phyloP scores from a whole-genome alignment of 495 filamentous ascomycete species.

The Penicillium simplicissimum region DNA sequence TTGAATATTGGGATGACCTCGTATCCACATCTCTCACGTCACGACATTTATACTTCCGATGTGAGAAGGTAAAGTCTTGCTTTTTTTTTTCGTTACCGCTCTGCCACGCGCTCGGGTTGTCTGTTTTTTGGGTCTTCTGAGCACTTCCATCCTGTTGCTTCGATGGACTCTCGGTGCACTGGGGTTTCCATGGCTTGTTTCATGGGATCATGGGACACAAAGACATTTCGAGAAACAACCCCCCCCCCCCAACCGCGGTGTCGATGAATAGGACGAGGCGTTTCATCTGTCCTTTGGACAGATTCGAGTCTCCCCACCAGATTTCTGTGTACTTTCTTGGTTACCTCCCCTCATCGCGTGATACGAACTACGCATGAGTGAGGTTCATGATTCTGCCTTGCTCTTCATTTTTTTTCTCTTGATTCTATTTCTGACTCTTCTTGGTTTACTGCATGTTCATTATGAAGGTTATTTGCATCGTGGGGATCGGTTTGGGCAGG shows the following conservation, averaged over 20 bases:
- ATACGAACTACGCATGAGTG: slow-evolving; percentile 13
- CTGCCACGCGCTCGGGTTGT: no score
- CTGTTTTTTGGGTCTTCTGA: not conserved
- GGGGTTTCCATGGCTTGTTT: not conserved
- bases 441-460: not conserved
- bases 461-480: not conserved
- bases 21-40: not conserved
- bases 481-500: not conserved
- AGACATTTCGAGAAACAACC: not conserved
- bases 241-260: no score
- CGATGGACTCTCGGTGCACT: not conserved
- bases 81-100: not conserved
- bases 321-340: not conserved
- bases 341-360: slow-evolving; percentile 10
- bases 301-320: no score
- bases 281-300: not conserved
- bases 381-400: not conserved
- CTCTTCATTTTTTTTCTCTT: not conserved
- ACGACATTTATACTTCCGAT: not conserved
- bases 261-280: not conserved
- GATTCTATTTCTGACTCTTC: not conserved
- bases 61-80: not conserved
- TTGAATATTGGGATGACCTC: not conserved
- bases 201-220: not conserved
- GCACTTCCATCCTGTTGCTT: not conserved